Percentiles rank a stretch among this genome's conserved stretches.
phyloP scores from a whole-genome alignment of 305 asterid species.

The Euphrasia arctica region DNA sequence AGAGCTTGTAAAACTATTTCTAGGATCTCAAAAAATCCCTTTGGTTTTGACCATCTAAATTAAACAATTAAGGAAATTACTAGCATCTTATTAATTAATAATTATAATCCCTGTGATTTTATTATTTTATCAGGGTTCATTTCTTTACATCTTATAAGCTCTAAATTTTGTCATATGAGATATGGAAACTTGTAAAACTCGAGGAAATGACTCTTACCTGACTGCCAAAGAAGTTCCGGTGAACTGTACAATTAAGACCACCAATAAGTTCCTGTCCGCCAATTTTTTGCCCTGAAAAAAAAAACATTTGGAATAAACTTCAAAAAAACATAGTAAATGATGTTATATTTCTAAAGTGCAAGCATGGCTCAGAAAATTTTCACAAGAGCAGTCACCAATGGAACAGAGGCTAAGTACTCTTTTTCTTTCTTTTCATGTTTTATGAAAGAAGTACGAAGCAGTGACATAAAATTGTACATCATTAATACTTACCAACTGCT shows the following conservation, averaged over 20 bases:
- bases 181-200: constrained; percentile 2
- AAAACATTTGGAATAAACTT: constrained; percentile 24
- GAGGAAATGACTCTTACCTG: constrained; percentile 50
- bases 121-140: neutral
- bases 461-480: constrained; percentile 13
- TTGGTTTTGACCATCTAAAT: neutral
- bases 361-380: no score
- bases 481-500: constrained; percentile 61
- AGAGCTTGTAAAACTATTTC: neutral
- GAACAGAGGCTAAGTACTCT: no score
- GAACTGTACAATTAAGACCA: constrained; percentile 92
- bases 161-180: constrained; percentile 2
- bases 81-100: neutral
- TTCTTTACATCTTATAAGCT: constrained; percentile 11
- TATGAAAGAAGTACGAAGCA: neutral
- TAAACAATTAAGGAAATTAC: neutral
- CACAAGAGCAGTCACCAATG: no score
- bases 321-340: constrained; percentile 17
- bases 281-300: constrained; percentile 66
- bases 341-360: constrained; percentile 17
- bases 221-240: constrained; percentile 93
- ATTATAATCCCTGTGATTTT: neutral
- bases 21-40: constrained; percentile 1
- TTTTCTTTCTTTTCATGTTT: neutral
- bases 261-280: constrained; percentile 97